Percentiles rank a stretch among this genome's conserved stretches.
phyloP scores from a whole-genome alignment of 2,329 filamentous ascomycete species.

The Huntiella abstrusa region DNA sequence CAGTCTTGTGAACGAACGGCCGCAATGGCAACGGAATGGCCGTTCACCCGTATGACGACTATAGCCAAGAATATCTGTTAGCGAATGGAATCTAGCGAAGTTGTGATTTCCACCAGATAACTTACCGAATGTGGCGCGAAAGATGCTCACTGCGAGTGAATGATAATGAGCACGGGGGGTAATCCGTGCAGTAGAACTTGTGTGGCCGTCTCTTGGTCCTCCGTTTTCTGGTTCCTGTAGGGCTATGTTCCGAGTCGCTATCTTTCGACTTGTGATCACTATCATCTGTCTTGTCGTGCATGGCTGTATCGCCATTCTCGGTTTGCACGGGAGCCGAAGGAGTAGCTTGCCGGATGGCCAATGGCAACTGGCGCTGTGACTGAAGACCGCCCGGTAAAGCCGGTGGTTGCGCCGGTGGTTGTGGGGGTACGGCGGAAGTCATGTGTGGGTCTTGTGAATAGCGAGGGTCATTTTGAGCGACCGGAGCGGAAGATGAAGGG shows the following conservation, averaged over 20 bases:
- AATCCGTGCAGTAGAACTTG: constrained; percentile 89
- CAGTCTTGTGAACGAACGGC: constrained; percentile 33
- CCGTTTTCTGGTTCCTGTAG: constrained; percentile 45
- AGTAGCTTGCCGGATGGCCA: too few species aligned
- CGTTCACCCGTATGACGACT: constrained; percentile 96
- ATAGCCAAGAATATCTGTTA: constrained; percentile 2
- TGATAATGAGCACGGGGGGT: constrained; percentile 79
- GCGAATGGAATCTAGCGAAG: background rate
- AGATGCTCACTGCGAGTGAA: constrained; percentile 94
- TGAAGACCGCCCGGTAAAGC: background rate
- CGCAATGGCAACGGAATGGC: constrained; percentile 92
- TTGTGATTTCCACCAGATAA: background rate
- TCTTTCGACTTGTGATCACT: constrained; percentile 1
- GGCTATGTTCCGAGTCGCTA: constrained; percentile 7
- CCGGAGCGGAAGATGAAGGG: constrained; percentile 13
- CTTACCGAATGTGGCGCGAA: constrained; percentile 75
- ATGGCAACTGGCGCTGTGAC: background rate
- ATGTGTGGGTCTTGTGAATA: background rate
- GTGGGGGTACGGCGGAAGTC: constrained; percentile 5
- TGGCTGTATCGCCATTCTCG: constrained; percentile 1
- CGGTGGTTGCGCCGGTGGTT: constrained; percentile 3
- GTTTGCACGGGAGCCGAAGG: constrained; percentile 6
- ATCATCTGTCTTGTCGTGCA: constrained; percentile 1
- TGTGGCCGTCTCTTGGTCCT: constrained; percentile 89
- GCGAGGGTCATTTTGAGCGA: constrained; percentile 14